Conservation (phyloP, 2,329 filamentous ascomycete genomes). For the Fusarium subtropicale region DNA sequence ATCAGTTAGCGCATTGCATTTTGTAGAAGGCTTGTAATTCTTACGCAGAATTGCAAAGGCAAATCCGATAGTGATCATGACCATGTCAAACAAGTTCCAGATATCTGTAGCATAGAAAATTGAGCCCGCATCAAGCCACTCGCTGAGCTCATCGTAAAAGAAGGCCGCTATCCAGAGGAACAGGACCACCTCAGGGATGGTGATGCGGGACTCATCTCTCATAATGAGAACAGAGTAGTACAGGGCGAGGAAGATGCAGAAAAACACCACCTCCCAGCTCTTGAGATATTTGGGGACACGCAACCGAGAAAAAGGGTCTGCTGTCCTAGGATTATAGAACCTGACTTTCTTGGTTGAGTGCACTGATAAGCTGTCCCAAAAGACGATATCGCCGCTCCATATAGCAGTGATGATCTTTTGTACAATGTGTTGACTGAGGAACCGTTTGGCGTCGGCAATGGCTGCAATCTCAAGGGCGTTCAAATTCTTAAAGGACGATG, state of each 20-base stretch:
- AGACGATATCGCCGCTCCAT: slow-evolving; percentile 87
- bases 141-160: slow-evolving; percentile 86
- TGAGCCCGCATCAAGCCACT: slow-evolving; percentile 86
- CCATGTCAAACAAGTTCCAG: slow-evolving; percentile 80
- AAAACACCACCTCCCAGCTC: slow-evolving; percentile 85
- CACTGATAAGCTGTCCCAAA: slow-evolving; percentile 84
- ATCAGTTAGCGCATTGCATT: slow-evolving; percentile 8
- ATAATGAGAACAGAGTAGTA: slow-evolving; percentile 90
- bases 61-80: slow-evolving; percentile 78
- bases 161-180: slow-evolving; percentile 91
- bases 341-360: slow-evolving; percentile 80
- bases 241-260: slow-evolving; percentile 77
- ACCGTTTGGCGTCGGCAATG: slow-evolving; percentile 84
- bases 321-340: slow-evolving; percentile 74
- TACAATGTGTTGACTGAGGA: slow-evolving; percentile 81
- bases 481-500: slow-evolving; percentile 78
- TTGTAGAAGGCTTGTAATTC: slow-evolving; percentile 44
- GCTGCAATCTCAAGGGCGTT: slow-evolving; percentile 90
- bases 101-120: slow-evolving; percentile 87
- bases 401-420: slow-evolving; percentile 87
- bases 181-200: slow-evolving; percentile 75
- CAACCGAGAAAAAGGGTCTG: slow-evolving; percentile 79
- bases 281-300: slow-evolving; percentile 87
- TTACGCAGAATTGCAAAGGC: slow-evolving; percentile 78
- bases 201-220: slow-evolving; percentile 74